A percentile compares a stretch with the other conserved stretches of the same genome.
phyloP scores from a whole-genome alignment of 768 basidiomycete genomes.

The Macrocybe gigantea region DNA sequence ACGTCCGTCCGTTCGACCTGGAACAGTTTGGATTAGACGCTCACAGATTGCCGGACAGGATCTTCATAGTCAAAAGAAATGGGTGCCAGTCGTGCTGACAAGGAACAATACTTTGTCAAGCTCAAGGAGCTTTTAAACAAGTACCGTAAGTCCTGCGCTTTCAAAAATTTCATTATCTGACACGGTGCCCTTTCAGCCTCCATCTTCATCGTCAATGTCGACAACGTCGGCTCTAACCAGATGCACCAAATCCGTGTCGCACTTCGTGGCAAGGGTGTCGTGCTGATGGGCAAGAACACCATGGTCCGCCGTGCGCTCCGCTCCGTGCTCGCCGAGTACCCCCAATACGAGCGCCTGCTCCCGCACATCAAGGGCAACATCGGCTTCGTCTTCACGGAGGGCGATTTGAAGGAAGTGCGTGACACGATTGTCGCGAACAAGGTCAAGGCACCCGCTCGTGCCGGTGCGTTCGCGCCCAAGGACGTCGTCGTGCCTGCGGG shows the following conservation, averaged over 20 bases:
- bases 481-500: slow-evolving; percentile 90
- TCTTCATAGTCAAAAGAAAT: slow-evolving; percentile 48
- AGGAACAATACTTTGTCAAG: slow-evolving; percentile 88
- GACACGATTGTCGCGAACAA: slow-evolving; percentile 94
- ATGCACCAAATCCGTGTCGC: slow-evolving; percentile 97
- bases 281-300: slow-evolving; percentile 99
- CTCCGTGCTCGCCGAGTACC: slow-evolving; percentile 81
- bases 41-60: not conserved
- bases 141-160: slow-evolving; percentile 62
- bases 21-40: not conserved
- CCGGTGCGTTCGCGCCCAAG: slow-evolving; percentile 91
- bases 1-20: slow-evolving; percentile 7
- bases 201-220: slow-evolving; percentile 98
- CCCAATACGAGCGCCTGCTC: slow-evolving; percentile 94
- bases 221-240: slow-evolving; percentile 99
- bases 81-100: slow-evolving; percentile 89
- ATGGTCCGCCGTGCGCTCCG: slow-evolving; percentile 99
- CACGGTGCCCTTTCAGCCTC: slow-evolving; percentile 54
- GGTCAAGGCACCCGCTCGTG: slow-evolving; percentile 97
- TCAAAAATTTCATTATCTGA: slow-evolving; percentile 4
- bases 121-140: slow-evolving; percentile 88
- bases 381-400: slow-evolving; percentile 95
- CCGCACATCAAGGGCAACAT: slow-evolving; percentile 97
- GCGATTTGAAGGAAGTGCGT: slow-evolving; percentile 92
- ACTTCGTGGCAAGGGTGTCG: slow-evolving; percentile 93